phyloP scores from a whole-genome alignment of 2,329 filamentous ascomycete species.

The Capronia coronata region DNA sequence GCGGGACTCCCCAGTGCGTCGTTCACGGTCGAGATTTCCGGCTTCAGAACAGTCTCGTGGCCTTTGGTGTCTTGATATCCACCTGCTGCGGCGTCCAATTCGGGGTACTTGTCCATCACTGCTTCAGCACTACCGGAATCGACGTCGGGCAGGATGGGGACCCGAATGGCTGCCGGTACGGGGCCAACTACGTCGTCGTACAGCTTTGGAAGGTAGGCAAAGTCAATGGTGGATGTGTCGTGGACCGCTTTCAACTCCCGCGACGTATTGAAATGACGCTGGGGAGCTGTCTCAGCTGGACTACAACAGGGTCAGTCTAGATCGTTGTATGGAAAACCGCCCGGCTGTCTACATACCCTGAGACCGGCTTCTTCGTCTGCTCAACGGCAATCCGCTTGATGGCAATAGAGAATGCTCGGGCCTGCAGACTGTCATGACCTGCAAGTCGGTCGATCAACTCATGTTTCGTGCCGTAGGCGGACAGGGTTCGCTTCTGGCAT shows the following conservation, averaged over 20 bases:
- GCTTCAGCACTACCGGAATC: slow-evolving; percentile 31
- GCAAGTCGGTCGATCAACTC: slow-evolving; percentile 50
- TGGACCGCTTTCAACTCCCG: slow-evolving; percentile 50
- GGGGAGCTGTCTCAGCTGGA: slow-evolving; percentile 28
- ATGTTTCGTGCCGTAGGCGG: slow-evolving; percentile 42
- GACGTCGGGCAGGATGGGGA: slow-evolving; percentile 47
- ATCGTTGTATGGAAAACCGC: background rate
- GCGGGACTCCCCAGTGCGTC: slow-evolving; percentile 35
- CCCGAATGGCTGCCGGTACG: slow-evolving; percentile 37
- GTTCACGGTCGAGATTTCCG: slow-evolving; percentile 48
- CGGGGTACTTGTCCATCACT: slow-evolving; percentile 23
- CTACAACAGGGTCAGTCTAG: slow-evolving; percentile 15
- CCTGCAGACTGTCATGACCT: slow-evolving; percentile 48
- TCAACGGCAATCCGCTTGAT: slow-evolving; percentile 42
- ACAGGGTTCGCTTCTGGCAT: slow-evolving; percentile 46
- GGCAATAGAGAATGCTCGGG: slow-evolving; percentile 51
- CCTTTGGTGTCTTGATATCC: slow-evolving; percentile 27
- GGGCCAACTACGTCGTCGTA: slow-evolving; percentile 35
- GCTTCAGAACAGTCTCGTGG: slow-evolving; percentile 44
- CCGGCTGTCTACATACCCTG: slow-evolving; percentile 32
- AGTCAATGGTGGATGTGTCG: slow-evolving; percentile 58
- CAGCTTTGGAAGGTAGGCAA: slow-evolving; percentile 52
- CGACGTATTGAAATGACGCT: slow-evolving; percentile 57
- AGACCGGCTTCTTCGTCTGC: slow-evolving; percentile 34
- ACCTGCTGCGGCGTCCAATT: slow-evolving; percentile 27